These are phyloP conservation scores for Fusarium napiforme DNA, from an alignment of 2,329 filamentous ascomycete species.

Conservation along the genomic window DNA sequence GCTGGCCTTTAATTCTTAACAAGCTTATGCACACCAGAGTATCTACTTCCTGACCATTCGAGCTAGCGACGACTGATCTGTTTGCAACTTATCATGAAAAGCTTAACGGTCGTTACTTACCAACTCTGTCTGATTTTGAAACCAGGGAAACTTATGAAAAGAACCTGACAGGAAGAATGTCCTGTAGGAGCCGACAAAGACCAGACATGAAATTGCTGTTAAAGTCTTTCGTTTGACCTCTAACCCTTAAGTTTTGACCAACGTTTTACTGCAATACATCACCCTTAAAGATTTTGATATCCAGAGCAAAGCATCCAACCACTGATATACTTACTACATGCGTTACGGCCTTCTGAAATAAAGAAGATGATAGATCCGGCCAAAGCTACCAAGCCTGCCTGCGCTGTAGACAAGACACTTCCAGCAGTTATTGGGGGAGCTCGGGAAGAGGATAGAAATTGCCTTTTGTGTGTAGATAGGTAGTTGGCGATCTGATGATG, in stretches of 20 bases:
- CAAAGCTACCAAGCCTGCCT: constrained; percentile 58
- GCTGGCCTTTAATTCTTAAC: not conserved
- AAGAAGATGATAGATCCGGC: constrained; percentile 62
- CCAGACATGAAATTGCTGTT: constrained; percentile 73
- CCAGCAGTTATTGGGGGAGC: constrained; percentile 70
- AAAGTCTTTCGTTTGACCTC: constrained; percentile 72
- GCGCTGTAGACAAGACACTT: constrained; percentile 63
- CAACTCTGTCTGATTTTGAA: not conserved
- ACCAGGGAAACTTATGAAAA: not conserved
- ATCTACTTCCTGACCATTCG: not conserved
- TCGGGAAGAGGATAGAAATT: constrained; percentile 61
- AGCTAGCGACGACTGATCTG: not conserved
- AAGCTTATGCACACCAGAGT: not conserved
- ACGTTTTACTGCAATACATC: constrained; percentile 75
- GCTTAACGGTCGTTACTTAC: not conserved
- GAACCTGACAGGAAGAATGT: not conserved
- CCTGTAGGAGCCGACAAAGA: constrained; percentile 64
- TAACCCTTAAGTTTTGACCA: constrained; percentile 67
- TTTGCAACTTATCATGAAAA: not conserved
- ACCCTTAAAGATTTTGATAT: constrained; percentile 70
- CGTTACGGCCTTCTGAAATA: constrained; percentile 61
- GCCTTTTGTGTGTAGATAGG: constrained; percentile 75
- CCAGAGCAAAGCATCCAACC: constrained; percentile 66
- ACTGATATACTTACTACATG: constrained; percentile 73
- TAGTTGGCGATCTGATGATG: constrained; percentile 69